These are phyloP conservation scores for Suillus subluteus DNA, from an alignment of 768 basidiomycete genomes.

Conservation along the genomic window DNA sequence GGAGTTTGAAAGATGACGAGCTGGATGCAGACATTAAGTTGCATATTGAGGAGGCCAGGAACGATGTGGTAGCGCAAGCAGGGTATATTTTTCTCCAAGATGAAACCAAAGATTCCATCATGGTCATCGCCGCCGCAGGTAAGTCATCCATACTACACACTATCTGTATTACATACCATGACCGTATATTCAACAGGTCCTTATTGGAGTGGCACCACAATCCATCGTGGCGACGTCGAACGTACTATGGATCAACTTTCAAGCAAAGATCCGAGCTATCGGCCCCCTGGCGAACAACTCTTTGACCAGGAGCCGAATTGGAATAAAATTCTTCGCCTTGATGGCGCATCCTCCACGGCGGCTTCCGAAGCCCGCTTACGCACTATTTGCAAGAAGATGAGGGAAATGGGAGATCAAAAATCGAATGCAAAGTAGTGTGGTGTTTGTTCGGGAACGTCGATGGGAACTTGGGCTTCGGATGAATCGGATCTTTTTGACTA, in stretches of 20 bases:
- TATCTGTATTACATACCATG: neutral
- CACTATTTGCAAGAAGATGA: neutral
- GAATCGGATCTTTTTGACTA: neutral
- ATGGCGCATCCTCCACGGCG: neutral
- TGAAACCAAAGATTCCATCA: neutral
- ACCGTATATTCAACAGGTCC: neutral
- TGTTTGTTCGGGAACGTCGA: neutral
- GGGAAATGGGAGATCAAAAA: neutral
- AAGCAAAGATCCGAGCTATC: neutral
- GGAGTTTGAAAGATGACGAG: neutral
- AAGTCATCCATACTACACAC: neutral
- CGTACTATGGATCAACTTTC: neutral
- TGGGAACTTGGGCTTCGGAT: neutral
- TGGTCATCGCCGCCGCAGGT: slow-evolving; percentile 7
- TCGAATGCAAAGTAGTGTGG: neutral
- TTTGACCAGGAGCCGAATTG: neutral
- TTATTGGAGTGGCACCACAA: neutral
- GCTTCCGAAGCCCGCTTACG: neutral
- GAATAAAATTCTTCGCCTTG: neutral
- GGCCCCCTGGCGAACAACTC: neutral
- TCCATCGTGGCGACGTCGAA: neutral
- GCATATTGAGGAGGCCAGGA: neutral
- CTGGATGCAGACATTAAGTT: neutral
- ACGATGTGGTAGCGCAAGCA: neutral
- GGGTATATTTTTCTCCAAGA: slow-evolving; percentile 1